Evolutionary conservation across 2,329 filamentous ascomycete genomes (phyloP).

Genomic region (Fusarium sp.): DNA sequence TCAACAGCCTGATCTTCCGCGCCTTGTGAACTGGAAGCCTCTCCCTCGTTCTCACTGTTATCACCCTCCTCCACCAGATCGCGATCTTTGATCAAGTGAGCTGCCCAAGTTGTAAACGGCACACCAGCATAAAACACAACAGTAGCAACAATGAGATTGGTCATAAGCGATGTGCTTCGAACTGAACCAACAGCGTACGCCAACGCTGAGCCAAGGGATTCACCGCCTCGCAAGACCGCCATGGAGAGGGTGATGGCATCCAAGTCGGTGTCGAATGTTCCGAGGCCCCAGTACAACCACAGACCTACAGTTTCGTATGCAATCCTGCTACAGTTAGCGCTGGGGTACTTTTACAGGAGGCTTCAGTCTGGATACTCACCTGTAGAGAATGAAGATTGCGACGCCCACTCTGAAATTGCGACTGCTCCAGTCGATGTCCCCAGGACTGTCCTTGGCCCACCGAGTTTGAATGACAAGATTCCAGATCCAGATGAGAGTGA

Average conservation of each 20-base stretch:
- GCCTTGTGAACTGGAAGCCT: neutral
- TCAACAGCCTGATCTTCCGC: neutral
- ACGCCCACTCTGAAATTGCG: neutral
- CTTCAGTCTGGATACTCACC: neutral
- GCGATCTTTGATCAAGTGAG: conserved; percentile 1
- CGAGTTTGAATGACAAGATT: neutral
- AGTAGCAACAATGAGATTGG: neutral
- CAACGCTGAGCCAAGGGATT: neutral
- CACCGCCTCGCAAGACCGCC: neutral
- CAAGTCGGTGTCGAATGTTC: neutral
- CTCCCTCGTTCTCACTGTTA: neutral
- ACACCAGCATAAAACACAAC: neutral
- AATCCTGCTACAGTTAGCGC: neutral
- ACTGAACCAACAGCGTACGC: conserved; percentile 1
- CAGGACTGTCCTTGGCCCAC: neutral
- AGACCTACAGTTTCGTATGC: neutral
- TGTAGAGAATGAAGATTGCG: neutral
- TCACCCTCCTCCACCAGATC: neutral
- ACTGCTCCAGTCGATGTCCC: neutral
- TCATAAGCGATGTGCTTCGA: neutral
- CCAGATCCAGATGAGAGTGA: neutral
- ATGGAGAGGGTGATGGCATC: conserved; percentile 3
- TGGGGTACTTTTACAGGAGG: neutral
- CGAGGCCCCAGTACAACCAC: conserved; percentile 3
- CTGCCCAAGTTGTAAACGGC: neutral